Base-by-base conservation (phyloP, 108 stramenopile species). In the Pseudonitzschia multiseries region DNA sequence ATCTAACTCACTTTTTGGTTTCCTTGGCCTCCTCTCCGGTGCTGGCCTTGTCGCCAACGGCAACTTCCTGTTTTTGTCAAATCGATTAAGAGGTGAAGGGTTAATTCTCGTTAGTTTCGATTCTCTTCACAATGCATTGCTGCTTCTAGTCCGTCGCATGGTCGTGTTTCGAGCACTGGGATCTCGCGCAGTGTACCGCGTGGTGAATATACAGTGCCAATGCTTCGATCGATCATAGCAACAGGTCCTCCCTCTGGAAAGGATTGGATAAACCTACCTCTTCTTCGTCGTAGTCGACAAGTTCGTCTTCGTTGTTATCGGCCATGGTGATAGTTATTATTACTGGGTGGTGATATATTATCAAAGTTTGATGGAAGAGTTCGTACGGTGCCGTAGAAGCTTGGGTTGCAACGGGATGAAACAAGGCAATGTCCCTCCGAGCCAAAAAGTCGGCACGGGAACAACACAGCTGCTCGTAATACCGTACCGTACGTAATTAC, bases 221-320 rank as follows among this genome's bases (percentile, higher is more conserved):
- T 31, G 59, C 67, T 24, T 18, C 10, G 15, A 21, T 75, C 62
- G 24, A 24, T 24, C 43, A 5, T 2, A 24, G 46, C 56, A 2
- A 22, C 33, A 27, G 2, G 4, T 6, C n/a, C 43, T 4, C 31
- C 31, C 24, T 36, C 36, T 6, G 36, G 4, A 36, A 6, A 53
- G 5, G 22, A 22, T 6, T 8, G 33, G 21, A 0, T 18, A 8
- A 1, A 80, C 81, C 68, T 57, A 86, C 88, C 83, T 93, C 90
- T 77, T 90, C 93, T 78, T 93, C 93, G 81, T 93, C 93, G 81
- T 93, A 93, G 70, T 93, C 93, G 74, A 93, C 93, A 65, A 93
- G 87, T 69, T 93, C 93, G 50, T 93, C 92, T 75, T 92, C 91
- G 74, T 89, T 89, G 42, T 67, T 40, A 69, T 89, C 89, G 41